Percentiles rank a stretch among this genome's conserved stretches.
Evolutionary conservation across 441 rosid genomes (phyloP).

Genomic region (Populus hybrid): DNA sequence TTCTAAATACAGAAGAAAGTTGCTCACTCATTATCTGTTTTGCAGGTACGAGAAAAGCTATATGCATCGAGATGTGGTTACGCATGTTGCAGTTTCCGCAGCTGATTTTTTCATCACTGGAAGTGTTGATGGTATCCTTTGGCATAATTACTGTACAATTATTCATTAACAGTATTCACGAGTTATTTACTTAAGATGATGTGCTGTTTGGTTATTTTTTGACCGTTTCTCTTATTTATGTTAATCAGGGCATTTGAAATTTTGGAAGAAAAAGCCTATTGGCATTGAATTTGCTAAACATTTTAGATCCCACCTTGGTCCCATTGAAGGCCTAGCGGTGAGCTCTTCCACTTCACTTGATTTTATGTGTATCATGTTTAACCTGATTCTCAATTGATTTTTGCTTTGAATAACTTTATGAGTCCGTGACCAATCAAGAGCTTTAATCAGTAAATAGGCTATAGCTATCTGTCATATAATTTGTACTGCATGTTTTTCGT

Average conservation of each 20-base stretch:
- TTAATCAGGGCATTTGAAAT: conserved; percentile 77
- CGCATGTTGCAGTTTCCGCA: conserved; percentile 85
- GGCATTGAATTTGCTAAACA: conserved; percentile 99
- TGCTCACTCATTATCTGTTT: conserved; percentile 1
- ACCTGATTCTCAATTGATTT: not conserved
- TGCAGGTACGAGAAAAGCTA: conserved; percentile 94
- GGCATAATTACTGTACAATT: not conserved
- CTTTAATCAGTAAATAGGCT: not conserved
- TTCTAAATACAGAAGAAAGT: not conserved
- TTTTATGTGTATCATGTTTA: not conserved
- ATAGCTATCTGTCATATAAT: not conserved
- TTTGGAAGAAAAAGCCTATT: conserved; percentile 88
- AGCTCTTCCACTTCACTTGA: conserved; percentile 25
- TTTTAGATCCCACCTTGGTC: conserved; percentile 89
- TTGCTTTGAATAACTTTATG: not conserved
- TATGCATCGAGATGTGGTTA: conserved; percentile 95
- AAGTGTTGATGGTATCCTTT: conserved; percentile 69
- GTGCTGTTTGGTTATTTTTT: not conserved
- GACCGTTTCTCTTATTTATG: conserved; percentile 2
- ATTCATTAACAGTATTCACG: not conserved
- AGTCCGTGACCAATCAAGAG: not conserved
- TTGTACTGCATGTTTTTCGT: not conserved
- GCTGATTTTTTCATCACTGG: conserved; percentile 97
- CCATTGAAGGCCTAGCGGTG: conserved; percentile 91
- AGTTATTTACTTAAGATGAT: not conserved